A percentile compares a stretch with the other conserved stretches of the same genome.
These are phyloP conservation scores for Phytophthora tentaculata DNA, from an alignment of 352 stramenopile genomes.

Conservation along the genomic window DNA sequence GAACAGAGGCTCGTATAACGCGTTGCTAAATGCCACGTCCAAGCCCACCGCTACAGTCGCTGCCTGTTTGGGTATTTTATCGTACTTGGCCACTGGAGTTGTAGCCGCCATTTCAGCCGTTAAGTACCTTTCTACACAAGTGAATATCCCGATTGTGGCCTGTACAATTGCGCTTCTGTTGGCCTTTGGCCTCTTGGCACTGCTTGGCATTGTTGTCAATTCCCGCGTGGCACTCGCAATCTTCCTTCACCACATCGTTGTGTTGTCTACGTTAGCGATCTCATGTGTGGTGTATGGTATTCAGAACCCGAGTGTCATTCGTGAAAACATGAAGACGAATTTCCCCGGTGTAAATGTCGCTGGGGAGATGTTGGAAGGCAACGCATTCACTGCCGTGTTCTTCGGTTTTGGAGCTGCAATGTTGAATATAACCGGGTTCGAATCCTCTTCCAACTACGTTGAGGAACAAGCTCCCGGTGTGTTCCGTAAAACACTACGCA, in stretches of 20 bases:
- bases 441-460: conserved; percentile 87
- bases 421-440: conserved; percentile 88
- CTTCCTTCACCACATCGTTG: conserved; percentile 77
- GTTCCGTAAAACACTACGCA: conserved; percentile 67
- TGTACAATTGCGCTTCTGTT: conserved; percentile 60
- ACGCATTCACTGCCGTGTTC: conserved; percentile 55
- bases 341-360: conserved; percentile 66
- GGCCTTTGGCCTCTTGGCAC: conserved; percentile 76
- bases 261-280: conserved; percentile 58
- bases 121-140: conserved; percentile 73
- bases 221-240: conserved; percentile 77
- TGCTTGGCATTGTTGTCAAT: conserved; percentile 82
- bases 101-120: conserved; percentile 65
- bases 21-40: conserved; percentile 86
- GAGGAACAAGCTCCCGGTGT: conserved; percentile 82
- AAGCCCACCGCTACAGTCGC: conserved; percentile 83
- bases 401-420: conserved; percentile 78
- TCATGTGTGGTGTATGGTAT: conserved; percentile 56
- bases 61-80: conserved; percentile 82
- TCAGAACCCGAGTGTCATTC: conserved; percentile 58
- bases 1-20: conserved; percentile 91
- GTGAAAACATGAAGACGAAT: conserved; percentile 61
- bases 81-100: conserved; percentile 90
- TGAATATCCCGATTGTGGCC: conserved; percentile 49
- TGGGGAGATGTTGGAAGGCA: conserved; percentile 41